Base-by-base conservation (phyloP, 306 rosid species). In the Gynostemma pentaphyllum region DNA sequence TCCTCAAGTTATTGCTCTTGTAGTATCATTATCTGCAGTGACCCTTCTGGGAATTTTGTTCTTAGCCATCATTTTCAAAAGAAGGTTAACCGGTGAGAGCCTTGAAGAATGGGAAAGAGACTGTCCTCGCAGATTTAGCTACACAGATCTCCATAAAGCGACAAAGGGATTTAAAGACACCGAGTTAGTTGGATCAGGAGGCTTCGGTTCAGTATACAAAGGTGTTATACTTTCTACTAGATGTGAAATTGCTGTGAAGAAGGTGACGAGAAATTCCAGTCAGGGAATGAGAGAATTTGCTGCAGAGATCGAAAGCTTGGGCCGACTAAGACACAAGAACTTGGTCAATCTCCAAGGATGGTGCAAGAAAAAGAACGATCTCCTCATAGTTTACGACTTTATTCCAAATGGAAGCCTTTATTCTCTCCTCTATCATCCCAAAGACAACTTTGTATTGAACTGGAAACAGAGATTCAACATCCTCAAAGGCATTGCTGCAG, bases 21-120 rank as follows among this genome's bases (percentile, higher is more conserved):
- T 85, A 7, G 81, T 62, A 6, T 28, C 27, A 62, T 49, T 82
- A 51, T 79, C 81, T 45, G 75, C 37, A 30, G 30, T 77, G 26
- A 2, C 62, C 60, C 16, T 84, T 12, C 10, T 82, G 68, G 47
- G 60, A 45, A 10, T 67, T 47, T 42, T 82, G 16, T 42, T 78
- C 36, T 7, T 12, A 34, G 10, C 57, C 5, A 42, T 50, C 1
- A 15, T 72, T 44, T 75, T 64, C 48, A 85, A 40, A 70, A 77
- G 76, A 61, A 19, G 37, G 8, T 16, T 22, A 34, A 24, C 45
- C 3, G 70, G 63, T 61, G 85, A 81, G 72, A 71, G 50, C 45
- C 89, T 85, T 54, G 96, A 87, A 61, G 82, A 85, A 7, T 87
- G 89, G 96, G 96, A 87, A 45, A 27, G 76, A 70, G 96, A 85